A percentile compares a stretch with the other conserved stretches of the same genome.
Conservation (phyloP, 768 basidiomycete species). For the Cubamyces sp. region DNA sequence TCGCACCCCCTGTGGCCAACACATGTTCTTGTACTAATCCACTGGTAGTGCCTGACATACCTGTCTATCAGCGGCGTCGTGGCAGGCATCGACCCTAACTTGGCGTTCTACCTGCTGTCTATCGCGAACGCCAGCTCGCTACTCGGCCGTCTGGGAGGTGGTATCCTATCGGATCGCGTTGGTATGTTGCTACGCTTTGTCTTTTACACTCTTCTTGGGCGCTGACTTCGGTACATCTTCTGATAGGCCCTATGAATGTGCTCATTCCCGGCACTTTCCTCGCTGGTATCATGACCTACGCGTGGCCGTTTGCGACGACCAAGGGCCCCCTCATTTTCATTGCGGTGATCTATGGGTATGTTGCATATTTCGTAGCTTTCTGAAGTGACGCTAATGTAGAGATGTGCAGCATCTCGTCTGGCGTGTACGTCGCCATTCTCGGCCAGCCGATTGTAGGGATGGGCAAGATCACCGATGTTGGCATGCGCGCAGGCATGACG, state of each 20-base stretch:
- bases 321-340: conserved; percentile 52
- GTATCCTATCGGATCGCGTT: conserved; percentile 54
- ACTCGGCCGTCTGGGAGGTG: conserved; percentile 60
- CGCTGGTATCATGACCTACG: conserved; percentile 61
- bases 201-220: no score
- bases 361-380: no score
- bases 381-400: not conserved
- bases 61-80: conserved; percentile 57
- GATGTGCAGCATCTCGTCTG: conserved; percentile 55
- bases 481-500: conserved; percentile 66
- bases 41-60: conserved; percentile 60
- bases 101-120: conserved; percentile 66
- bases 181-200: no score
- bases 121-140: conserved; percentile 69
- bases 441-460: conserved; percentile 60
- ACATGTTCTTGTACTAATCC: not conserved
- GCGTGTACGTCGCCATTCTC: conserved; percentile 61
- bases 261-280: conserved; percentile 63
- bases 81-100: conserved; percentile 49
- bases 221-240: not conserved
- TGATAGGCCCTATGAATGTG: conserved; percentile 65
- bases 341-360: conserved; percentile 66
- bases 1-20: not conserved
- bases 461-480: conserved; percentile 62
- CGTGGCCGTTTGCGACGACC: conserved; percentile 68